Evolutionary conservation across 2,329 filamentous ascomycete genomes (phyloP), one percentile per base, ranked within the genome.

Genomic region (Fusarium heterosporum): DNA sequence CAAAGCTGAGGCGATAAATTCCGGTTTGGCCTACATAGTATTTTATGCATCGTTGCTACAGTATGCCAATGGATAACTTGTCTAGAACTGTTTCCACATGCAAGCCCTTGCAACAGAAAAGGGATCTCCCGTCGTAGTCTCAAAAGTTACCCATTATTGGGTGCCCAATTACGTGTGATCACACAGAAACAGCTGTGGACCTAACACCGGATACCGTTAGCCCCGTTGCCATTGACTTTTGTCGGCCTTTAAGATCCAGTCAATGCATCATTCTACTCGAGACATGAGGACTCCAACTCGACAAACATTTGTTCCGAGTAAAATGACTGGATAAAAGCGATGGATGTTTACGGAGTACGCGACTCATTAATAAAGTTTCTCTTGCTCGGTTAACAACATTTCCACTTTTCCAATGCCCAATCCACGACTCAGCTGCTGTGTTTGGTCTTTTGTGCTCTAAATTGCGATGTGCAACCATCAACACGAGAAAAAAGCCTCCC

Each of bases 381-480:
- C 52, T 40, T 47, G 16, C 28, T 54, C 48, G 53, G 45, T 56
- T 39, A 61, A 32, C 17, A 36, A 43, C 11, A 39, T 50, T 17
- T 38, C 28, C 47, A 40, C 50, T 52, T 58, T 32, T 57, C 29
- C 14, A 14, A 8, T 12, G n/a, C 7, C 40, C 22, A 32, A 41
- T 29, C 11, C 29, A 12, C 16, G 38, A 40, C 22, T 42, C 14
- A 45, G 34, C n/a, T 47, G 36, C 39, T 42, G 42, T 46, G 29
- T 40, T 45, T 42, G 19, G 34, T 40, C 47, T 28, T 49, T 36
- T 41, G 45, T 26, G 39, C 25, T 63, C 40, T 28, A 55, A 48
- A 69, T 68, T 68, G 51, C 39, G 66, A 69, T 67, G 57, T 48
- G 62, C 66, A 66, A 36, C 29, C 39, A 39, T 41, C 47, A 49